phyloP scores from a whole-genome alignment of 2,329 filamentous ascomycete genomes.

The Ceratocystis cubensis region DNA sequence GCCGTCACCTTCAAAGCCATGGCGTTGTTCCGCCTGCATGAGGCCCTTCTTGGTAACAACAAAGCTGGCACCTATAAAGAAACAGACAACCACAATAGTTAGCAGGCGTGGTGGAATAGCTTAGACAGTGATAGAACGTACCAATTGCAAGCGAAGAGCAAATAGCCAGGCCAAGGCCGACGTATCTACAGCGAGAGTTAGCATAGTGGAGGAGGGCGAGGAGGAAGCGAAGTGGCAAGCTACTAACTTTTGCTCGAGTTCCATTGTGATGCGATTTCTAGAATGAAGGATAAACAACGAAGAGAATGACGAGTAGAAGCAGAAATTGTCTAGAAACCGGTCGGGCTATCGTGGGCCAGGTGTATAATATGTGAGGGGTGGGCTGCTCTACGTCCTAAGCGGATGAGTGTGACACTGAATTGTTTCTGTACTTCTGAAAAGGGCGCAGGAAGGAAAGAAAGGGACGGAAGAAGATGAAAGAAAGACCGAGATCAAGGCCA shows the following conservation, averaged over 20 bases:
- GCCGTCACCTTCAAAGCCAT: constrained; percentile 94
- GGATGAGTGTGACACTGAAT: too few relatives aligned
- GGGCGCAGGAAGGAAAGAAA: too few relatives aligned
- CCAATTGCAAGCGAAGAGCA: constrained; percentile 64
- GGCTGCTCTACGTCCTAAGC: too few relatives aligned
- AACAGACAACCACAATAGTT: background rate
- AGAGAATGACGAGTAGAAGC: background rate
- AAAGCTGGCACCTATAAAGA: constrained; percentile 68
- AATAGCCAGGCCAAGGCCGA: constrained; percentile 64
- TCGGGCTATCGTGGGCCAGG: too few relatives aligned
- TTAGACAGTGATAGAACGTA: constrained; percentile 31
- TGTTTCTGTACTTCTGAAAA: too few relatives aligned
- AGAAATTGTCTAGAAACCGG: background rate
- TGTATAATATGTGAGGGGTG: too few relatives aligned
- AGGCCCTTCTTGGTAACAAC: constrained; percentile 99
- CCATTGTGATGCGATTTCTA: constrained; percentile 5
- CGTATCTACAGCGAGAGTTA: constrained; percentile 44
- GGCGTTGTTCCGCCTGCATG: constrained; percentile 76
- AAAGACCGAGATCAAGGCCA: too few relatives aligned
- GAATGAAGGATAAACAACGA: too few relatives aligned
- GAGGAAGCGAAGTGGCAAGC: background rate
- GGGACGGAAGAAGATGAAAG: too few relatives aligned
- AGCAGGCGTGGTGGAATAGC: constrained; percentile 23
- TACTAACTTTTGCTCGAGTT: constrained; percentile 21
- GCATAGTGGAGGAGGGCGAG: background rate